Evolutionary conservation across 495 filamentous ascomycete genomes (phyloP), one percentile per base, ranked within the genome.

Genomic region (Massariosphaeria phaeospora): DNA sequence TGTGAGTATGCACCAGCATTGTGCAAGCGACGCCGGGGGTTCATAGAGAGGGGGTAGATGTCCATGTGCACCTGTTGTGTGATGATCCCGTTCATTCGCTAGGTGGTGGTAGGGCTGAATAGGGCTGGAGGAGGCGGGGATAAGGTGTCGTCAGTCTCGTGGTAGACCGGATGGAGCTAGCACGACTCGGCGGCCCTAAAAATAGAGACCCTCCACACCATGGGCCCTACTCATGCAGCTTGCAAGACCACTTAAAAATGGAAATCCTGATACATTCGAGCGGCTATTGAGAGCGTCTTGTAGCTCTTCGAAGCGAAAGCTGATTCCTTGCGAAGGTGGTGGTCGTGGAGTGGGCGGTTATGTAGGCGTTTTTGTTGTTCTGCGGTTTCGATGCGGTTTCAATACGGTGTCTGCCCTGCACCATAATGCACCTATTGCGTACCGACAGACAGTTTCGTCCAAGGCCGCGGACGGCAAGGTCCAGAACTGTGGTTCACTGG

Each of bases 351-450:
- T 52, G 46, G 53, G 45, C 27, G 26, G 53, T 26, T 42, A 45
- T 45, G 41, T 52, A 52, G 47, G 55, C 55, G 55, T 58, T 58
- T 58, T 58, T 48, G 48, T 21, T n/a, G n/a, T n/a, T n/a, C n/a
- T n/a, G n/a, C n/a, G n/a, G n/a, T n/a, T n/a, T n/a, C n/a, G n/a
- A 48, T 5, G 15, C 7, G 12, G 43, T 44, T 47, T 55, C 47
- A 40, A 57, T 57, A 57, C 54, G n/a, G 36, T 30, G 27, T 12
- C 36, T 15, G 26, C 34, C 26, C 33, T 42, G 27, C 44, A 51
- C 38, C 38, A 11, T 15, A 34, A 55, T 39, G 41, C 26, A 34
- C 18, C 45, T 36, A n/a, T n/a, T n/a, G n/a, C n/a, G 27, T 41
- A 36, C 17, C 20, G 12, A 49, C 24, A 25, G n/a, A 49, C 46